Percentiles rank a stretch among this genome's conserved stretches.
phyloP scores from a whole-genome alignment of 2,329 filamentous ascomycete genomes.

The Plenodomus biglobosus region DNA sequence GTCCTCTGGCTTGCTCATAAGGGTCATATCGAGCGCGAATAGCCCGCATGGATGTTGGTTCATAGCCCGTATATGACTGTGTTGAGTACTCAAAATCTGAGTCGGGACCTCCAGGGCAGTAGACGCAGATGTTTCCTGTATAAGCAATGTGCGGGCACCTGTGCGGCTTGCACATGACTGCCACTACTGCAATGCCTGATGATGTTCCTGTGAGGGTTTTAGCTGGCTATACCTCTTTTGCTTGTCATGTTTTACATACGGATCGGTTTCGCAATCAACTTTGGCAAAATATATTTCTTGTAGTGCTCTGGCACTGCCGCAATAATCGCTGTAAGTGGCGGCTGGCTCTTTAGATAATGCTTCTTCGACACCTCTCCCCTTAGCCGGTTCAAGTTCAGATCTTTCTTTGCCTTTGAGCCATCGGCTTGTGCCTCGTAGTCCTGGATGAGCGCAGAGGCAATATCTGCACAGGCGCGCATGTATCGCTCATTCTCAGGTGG shows the following conservation, averaged over 20 bases:
- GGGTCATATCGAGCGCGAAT: constrained; percentile 97
- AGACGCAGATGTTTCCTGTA: constrained; percentile 98
- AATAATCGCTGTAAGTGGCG: constrained; percentile 94
- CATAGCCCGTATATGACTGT: constrained; percentile 97
- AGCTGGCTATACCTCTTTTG: background rate
- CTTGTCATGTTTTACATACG: constrained; percentile 53
- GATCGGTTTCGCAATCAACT: constrained; percentile 95
- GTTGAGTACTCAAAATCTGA: constrained; percentile 99
- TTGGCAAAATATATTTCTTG: constrained; percentile 97
- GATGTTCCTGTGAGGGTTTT: constrained; percentile 67
- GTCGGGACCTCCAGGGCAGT: constrained; percentile 95
- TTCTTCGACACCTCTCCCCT: constrained; percentile 89
- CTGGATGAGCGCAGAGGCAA: constrained; percentile 90
- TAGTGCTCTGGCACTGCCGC: constrained; percentile 98
- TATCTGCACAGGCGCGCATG: constrained; percentile 91
- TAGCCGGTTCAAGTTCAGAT: constrained; percentile 89
- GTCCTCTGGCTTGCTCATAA: constrained; percentile 92
- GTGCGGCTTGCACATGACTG: constrained; percentile 99
- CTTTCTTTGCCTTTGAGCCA: constrained; percentile 70
- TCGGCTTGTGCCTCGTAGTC: constrained; percentile 84
- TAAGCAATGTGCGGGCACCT: constrained; percentile 97
- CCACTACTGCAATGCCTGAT: constrained; percentile 95
- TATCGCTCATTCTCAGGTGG: constrained; percentile 93
- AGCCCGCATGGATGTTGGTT: constrained; percentile 97
- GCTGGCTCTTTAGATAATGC: constrained; percentile 83